Percentiles rank a stretch among this genome's conserved stretches.
phyloP scores from a whole-genome alignment of 2,329 filamentous ascomycete genomes.

The Ceratocystis eucalypticola region DNA sequence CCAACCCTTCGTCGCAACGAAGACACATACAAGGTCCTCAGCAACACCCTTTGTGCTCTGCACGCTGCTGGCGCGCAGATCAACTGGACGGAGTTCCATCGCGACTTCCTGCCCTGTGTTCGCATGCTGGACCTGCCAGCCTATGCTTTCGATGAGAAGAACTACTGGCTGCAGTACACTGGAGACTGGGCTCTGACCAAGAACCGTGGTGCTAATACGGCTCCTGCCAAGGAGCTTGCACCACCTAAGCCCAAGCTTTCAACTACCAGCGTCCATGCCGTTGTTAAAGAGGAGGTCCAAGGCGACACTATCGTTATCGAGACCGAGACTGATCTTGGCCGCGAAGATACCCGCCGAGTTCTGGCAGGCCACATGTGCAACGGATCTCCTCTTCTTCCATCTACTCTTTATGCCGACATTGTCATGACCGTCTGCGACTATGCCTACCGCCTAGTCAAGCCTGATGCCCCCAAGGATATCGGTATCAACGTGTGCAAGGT shows the following conservation, averaged over 20 bases:
- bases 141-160: constrained; percentile 61
- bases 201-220: constrained; percentile 40
- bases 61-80: constrained; percentile 49
- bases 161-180: constrained; percentile 50
- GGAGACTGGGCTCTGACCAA: constrained; percentile 63
- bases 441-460: constrained; percentile 47
- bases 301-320: constrained; percentile 40
- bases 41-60: constrained; percentile 41
- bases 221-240: constrained; percentile 27
- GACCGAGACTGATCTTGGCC: constrained; percentile 52
- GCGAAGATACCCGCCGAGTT: constrained; percentile 45
- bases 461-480: constrained; percentile 37
- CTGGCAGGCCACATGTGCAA: constrained; percentile 56
- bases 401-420: constrained; percentile 46
- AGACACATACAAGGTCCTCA: constrained; percentile 50
- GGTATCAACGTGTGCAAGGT: constrained; percentile 53
- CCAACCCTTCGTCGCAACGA: constrained; percentile 52
- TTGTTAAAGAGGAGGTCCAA: constrained; percentile 49
- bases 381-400: constrained; percentile 51
- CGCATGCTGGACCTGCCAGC: constrained; percentile 49
- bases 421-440: constrained; percentile 50
- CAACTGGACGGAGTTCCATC: constrained; percentile 58
- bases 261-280: constrained; percentile 51
- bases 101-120: constrained; percentile 31
- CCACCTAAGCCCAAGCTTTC: constrained; percentile 42